Conservation (phyloP, 78 protist genomes). For the Salpingoeca rosetta region DNA sequence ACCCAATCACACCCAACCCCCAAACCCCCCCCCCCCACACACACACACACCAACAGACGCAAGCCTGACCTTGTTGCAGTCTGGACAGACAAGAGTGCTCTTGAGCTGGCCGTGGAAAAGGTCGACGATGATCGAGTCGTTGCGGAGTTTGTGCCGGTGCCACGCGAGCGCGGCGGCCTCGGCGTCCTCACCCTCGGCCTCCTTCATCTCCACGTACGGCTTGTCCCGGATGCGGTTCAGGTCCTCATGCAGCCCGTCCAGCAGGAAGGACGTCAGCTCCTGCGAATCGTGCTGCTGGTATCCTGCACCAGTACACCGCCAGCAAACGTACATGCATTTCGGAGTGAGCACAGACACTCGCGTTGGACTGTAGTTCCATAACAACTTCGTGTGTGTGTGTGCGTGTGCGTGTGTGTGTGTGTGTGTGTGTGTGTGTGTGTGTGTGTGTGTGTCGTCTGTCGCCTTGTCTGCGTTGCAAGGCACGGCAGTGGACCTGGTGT, state of each 20-base stretch:
- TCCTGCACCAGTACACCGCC: too few species aligned
- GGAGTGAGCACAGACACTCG: too few species aligned
- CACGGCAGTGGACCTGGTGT: not conserved
- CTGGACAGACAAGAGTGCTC: slow-evolving; percentile 11
- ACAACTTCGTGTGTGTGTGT: too few species aligned
- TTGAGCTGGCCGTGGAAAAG: slow-evolving; percentile 67
- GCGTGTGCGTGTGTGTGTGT: too few species aligned
- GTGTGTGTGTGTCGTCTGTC: too few species aligned
- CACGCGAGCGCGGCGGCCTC: slow-evolving; percentile 63
- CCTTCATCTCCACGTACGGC: slow-evolving; percentile 48
- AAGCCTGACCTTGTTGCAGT: slow-evolving; percentile 5
- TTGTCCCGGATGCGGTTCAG: slow-evolving; percentile 57
- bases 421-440: too few species aligned
- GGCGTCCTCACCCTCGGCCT: slow-evolving; percentile 24
- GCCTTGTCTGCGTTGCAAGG: not conserved
- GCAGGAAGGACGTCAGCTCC: slow-evolving; percentile 40
- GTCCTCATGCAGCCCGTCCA: slow-evolving; percentile 85
- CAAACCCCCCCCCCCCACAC: too few species aligned
- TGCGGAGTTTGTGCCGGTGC: slow-evolving; percentile 57
- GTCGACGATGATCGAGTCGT: slow-evolving; percentile 68
- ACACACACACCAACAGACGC: too few species aligned
- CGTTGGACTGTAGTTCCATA: too few species aligned
- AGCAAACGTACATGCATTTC: too few species aligned
- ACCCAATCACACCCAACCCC: not conserved
- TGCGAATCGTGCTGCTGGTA: slow-evolving; percentile 79